Base-by-base conservation (phyloP, 768 basidiomycete species). In the Candolleomyces aberdarensis region DNA sequence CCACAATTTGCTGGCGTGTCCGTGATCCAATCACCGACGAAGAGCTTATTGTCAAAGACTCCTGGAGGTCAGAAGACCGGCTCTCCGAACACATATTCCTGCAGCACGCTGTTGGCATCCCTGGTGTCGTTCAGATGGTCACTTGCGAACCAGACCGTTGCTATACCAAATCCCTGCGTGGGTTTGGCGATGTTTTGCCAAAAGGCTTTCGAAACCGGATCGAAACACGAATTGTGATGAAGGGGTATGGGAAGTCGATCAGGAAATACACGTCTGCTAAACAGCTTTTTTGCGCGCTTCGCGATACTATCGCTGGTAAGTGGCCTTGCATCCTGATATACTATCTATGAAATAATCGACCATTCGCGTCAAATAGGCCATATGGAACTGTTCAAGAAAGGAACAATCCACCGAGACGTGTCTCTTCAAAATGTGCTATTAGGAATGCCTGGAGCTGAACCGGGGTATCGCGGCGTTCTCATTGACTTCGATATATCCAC, bases 191-290 rank as follows among this genome's bases (percentile, higher is more conserved):
- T 31, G 11, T 10, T 5, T 17, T 5, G n/a, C 11, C 19, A 4
- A 26, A 1, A 14, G 17, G n/a, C 13, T 59, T 63, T 29, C 29
- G 15, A 5, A 59, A 65, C 26, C 60, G 67, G 3, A 44, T 26
- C 3, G 62, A 66, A 15, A 56, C 26, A 36, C 64, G 69, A 1
- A 40, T 67, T 3, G 59, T 65, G 3, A 51, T 67, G 1, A 48
- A 60, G 53, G 48, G 50, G 19, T 68, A 68, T 32, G 67, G 61
- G 3, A 39, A 32, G 7, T 54, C 65, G 0, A 55, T 71, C 4
- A 55, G 63, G 7, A 15, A 63, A 4, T 69, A 67, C 20, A 7
- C 19, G 5, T 56, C 50, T 8, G 50, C 58, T 6, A 44, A 15
- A 3, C 56, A 68, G 19, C 10, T 29, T 22, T n/a, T 56, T 11